These are phyloP conservation scores for Ramularia endophylla DNA, from an alignment of 2,329 filamentous ascomycete genomes.

Conservation along the genomic window DNA sequence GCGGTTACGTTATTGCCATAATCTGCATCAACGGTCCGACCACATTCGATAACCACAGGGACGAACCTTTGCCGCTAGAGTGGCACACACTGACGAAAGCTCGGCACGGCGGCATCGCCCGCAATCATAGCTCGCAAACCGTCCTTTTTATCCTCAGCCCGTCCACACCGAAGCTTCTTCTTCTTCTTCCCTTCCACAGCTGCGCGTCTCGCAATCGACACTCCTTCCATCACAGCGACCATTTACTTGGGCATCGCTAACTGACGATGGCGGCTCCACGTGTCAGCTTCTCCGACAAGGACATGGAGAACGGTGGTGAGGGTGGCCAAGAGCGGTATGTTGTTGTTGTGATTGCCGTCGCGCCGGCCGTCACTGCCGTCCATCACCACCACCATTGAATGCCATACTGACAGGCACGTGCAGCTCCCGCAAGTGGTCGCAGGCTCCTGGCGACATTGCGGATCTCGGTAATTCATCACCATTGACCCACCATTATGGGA, in stretches of 20 bases:
- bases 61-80: no score
- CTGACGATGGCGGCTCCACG: conserved; percentile 33
- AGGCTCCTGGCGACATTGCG: conserved; percentile 37
- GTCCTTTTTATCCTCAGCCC: conserved; percentile 13
- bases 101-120: conserved; percentile 17
- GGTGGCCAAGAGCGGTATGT: conserved; percentile 20
- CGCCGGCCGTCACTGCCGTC: not conserved
- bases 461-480: conserved; percentile 32
- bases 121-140: conserved; percentile 8
- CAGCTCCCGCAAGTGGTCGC: conserved; percentile 35
- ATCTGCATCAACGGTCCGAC: conserved; percentile 16
- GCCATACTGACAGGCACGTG: conserved; percentile 2
- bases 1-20: conserved; percentile 17
- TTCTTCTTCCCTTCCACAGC: conserved; percentile 8
- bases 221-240: conserved; percentile 19
- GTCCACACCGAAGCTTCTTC: conserved; percentile 11
- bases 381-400: not conserved
- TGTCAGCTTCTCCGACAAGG: conserved; percentile 36
- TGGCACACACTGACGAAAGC: conserved; percentile 10
- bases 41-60: not conserved
- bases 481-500: conserved; percentile 4
- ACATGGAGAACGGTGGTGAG: conserved; percentile 33
- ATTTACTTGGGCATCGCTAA: conserved; percentile 29
- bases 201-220: conserved; percentile 8
- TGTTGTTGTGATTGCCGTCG: conserved; percentile 2